Evolutionary conservation across 441 rosid species (phyloP), one percentile per base, ranked within the genome.

Genomic region (Aleurites moluccanus): DNA sequence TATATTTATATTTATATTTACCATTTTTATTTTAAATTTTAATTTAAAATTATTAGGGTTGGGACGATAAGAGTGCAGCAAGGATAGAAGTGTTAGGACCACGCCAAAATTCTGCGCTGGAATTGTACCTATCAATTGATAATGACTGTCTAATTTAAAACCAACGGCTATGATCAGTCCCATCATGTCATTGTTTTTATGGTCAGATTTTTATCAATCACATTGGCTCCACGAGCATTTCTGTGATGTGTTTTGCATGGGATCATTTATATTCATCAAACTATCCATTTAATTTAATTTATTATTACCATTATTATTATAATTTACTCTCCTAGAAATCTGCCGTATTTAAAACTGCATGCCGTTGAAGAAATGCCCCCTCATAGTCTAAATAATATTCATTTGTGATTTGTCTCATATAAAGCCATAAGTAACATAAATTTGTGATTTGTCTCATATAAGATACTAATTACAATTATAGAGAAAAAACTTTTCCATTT

Each of bases 141-240:
- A 69, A 76, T 28, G 86, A 89, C 92, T 67, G 30, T 70, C 70
- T 47, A 74, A 83, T 88, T 90, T 84, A 77, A 88, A 88, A 80
- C 72, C 80, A 80, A 83, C 80, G 92, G 88, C 80, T 67, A 6
- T 25, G 88, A 89, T 89, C 67, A 44, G 47, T 45, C 75, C 69
- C 74, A 62, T 64, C 67, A 3, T 68, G 76, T 75, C 80, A 52
- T 67, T 38, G 3, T 2, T 42, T 38, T n/a, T n/a, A 59, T 42
- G 81, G 82, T 79, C 13, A 61, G 77, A 59, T 53, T 10, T 52
- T 73, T 3, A 28, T 78, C 75, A 71, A 77, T 79, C 70, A 59
- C 45, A 44, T 13, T 23, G 35, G n/a, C 15, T 40, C 49, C 76
- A 64, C 21, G 70, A 64, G 79, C 50, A 18, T 35, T 38, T 45